These are phyloP conservation scores for Panaeolus papilionaceus DNA, from an alignment of 768 basidiomycete genomes.

Conservation along the genomic window DNA sequence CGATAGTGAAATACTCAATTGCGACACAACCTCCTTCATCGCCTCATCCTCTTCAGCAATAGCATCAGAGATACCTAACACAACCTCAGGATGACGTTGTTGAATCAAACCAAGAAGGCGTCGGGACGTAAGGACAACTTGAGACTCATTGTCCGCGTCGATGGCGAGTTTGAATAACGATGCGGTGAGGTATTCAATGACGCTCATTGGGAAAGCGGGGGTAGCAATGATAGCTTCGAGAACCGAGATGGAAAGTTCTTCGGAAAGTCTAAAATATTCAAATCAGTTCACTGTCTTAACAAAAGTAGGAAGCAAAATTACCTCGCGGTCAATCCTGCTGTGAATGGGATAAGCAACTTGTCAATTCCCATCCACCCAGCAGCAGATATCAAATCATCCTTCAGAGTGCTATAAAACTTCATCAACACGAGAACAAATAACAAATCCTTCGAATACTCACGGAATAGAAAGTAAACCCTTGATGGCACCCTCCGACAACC, in stretches of 20 bases:
- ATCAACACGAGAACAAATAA: not conserved
- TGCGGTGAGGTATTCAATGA: slow-evolving; percentile 38
- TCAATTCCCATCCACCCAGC: slow-evolving; percentile 58
- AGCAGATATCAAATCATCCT: slow-evolving; percentile 51
- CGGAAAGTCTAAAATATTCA: slow-evolving; percentile 37
- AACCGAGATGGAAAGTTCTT: slow-evolving; percentile 35
- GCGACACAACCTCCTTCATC: slow-evolving; percentile 51
- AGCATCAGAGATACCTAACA: slow-evolving; percentile 49
- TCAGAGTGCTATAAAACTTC: slow-evolving; percentile 43
- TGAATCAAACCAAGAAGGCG: slow-evolving; percentile 62
- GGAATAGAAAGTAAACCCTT: slow-evolving; percentile 51
- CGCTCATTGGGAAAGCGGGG: slow-evolving; percentile 36
- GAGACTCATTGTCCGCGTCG: slow-evolving; percentile 29
- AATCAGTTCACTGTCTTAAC: not conserved
- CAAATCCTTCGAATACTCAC: slow-evolving; percentile 43
- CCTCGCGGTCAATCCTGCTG: slow-evolving; percentile 46
- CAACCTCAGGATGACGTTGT: slow-evolving; percentile 64
- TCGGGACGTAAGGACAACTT: slow-evolving; percentile 32
- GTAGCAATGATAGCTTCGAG: slow-evolving; percentile 46
- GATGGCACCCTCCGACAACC: slow-evolving; percentile 47
- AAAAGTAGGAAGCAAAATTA: slow-evolving; percentile 21
- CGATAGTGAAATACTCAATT: slow-evolving; percentile 64
- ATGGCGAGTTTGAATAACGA: slow-evolving; percentile 36
- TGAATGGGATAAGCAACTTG: slow-evolving; percentile 61
- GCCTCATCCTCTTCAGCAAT: slow-evolving; percentile 42